Base-by-base conservation (phyloP, 2,329 filamentous ascomycete genomes). In the Myriosclerotinia duriaeana region DNA sequence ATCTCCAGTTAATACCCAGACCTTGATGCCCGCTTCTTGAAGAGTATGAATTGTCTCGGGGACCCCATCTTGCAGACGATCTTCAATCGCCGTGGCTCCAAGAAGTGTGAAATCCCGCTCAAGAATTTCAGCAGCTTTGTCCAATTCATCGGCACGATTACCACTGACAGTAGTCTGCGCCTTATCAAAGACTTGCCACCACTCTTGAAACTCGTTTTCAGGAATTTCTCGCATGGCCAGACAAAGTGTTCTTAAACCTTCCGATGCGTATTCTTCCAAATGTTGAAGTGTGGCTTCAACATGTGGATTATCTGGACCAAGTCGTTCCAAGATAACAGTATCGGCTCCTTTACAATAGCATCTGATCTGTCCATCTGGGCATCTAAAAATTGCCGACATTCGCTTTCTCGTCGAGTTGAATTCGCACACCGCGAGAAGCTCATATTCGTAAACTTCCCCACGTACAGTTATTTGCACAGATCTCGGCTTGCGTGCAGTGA, bases 401-500 rank as follows among this genome's bases (percentile, higher is more conserved):
- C 95, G 85, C 81, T 99, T 99, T 74, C 95, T 85, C 11, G 93
- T 95, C 1, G 95, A 98, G 80, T 99, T 99, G 83, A 99, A 99
- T 78, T 99, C 95, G 77, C 94, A 97, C n/a, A 99, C 93, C 2
- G 94, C 94, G 67, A 99, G 81, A 50, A 99, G 83, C 77, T 97
- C 92, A 76, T 95, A 99, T 77, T 97, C 90, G 53, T 85, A 83
- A 71, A 92, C 85, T 72, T 85, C 80, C 0, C 90, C 93, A 50
- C 85, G 85, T 1, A 90, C 89, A 66, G 90, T 85, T 72, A 98
- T 93, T 52, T 93, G 90, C 40, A 99, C 95, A 6, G 92, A 87
- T 67, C 88, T 87, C 40, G 95, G 96, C 79, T 95, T 97, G 74
- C 96, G 88, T 62, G 95, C 93, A 61, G 89, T 87, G 77, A 99